These are phyloP conservation scores for Rhodomyrtus psidioides DNA, from an alignment of 441 rosid species.

Conservation along the genomic window DNA sequence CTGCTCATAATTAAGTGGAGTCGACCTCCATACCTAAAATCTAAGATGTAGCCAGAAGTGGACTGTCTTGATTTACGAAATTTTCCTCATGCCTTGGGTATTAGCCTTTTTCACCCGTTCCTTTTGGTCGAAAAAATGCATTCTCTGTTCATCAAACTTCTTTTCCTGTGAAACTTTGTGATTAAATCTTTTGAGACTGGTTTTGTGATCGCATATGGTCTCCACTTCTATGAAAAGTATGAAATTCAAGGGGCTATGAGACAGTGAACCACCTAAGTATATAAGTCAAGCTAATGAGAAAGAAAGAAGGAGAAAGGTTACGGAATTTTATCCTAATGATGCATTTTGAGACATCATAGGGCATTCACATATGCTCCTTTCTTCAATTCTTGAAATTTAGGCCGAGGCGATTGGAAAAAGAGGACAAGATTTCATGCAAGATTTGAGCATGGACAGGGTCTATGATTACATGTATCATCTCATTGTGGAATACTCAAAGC, in stretches of 20 bases:
- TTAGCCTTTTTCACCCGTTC: neutral
- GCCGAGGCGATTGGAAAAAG: constrained; percentile 66
- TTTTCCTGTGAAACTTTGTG: neutral
- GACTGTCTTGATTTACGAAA: neutral
- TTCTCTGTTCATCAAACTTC: neutral
- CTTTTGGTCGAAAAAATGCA: neutral
- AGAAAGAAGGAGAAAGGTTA: neutral
- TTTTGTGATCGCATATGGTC: neutral
- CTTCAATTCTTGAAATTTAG: constrained; percentile 21
- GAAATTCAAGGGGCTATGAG: neutral
- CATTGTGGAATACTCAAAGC: constrained; percentile 63
- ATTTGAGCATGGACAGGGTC: constrained; percentile 52
- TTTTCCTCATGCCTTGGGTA: neutral
- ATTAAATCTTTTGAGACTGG: neutral
- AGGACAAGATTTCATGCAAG: constrained; percentile 73
- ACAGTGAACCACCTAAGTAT: neutral
- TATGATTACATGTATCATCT: constrained; percentile 90
- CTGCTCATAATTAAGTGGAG: neutral
- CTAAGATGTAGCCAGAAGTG: neutral
- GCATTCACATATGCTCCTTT: neutral
- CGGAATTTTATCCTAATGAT: neutral
- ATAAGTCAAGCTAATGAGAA: neutral
- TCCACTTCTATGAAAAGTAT: neutral
- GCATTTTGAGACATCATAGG: neutral
- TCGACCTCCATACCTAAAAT: neutral